Percentiles rank a stretch among this genome's conserved stretches.
These are phyloP conservation scores for Lactifluus echinatus DNA, from an alignment of 768 basidiomycete genomes.

Conservation along the genomic window DNA sequence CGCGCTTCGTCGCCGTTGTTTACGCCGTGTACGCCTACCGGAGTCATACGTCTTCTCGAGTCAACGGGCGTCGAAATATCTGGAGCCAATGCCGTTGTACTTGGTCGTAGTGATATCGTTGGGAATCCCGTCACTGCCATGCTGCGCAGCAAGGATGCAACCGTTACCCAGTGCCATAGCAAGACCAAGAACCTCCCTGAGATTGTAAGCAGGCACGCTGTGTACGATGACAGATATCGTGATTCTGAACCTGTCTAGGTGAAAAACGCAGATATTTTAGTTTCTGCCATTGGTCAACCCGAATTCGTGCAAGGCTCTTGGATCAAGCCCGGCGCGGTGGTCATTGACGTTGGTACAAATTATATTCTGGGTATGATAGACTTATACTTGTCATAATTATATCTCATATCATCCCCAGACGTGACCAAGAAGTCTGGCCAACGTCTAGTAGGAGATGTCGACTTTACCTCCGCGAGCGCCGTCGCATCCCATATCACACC, in stretches of 20 bases:
- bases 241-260: conserved; percentile 38
- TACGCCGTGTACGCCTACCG: conserved; percentile 91
- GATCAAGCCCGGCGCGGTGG: conserved; percentile 91
- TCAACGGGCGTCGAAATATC: conserved; percentile 69
- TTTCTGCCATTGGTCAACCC: conserved; percentile 94
- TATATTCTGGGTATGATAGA: conserved; percentile 64
- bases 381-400: conserved; percentile 23
- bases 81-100: conserved; percentile 81
- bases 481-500: conserved; percentile 92
- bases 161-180: conserved; percentile 97
- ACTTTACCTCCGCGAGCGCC: conserved; percentile 64
- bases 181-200: conserved; percentile 72
- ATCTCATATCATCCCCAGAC: conserved; percentile 34
- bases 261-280: conserved; percentile 79
- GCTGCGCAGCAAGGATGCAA: conserved; percentile 84
- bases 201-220: conserved; percentile 44
- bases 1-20: conserved; percentile 86
- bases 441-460: conserved; percentile 93
- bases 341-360: conserved; percentile 98
- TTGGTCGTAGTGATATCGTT: conserved; percentile 96
- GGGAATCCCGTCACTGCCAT: conserved; percentile 92
- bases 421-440: conserved; percentile 89
- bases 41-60: conserved; percentile 84
- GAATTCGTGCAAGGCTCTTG: conserved; percentile 88
- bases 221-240: not conserved